Evolutionary conservation across 2,329 filamentous ascomycete species (phyloP).

Genomic region (Ascochyta clinopodiicola): DNA sequence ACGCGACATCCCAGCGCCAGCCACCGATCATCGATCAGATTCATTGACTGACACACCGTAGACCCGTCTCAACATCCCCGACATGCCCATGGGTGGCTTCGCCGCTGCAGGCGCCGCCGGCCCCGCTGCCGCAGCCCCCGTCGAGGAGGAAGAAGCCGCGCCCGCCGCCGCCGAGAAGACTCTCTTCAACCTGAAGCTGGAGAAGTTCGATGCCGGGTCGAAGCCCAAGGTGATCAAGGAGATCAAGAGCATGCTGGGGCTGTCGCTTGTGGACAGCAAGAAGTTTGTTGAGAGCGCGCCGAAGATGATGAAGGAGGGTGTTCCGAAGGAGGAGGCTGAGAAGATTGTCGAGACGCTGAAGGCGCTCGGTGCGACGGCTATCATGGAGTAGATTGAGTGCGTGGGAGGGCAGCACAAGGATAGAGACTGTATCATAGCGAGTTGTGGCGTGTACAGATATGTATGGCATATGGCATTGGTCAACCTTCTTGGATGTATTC

Average conservation of each 20-base stretch:
- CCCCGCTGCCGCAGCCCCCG: slow-evolving; percentile 66
- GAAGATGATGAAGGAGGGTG: slow-evolving; percentile 98
- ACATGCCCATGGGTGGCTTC: slow-evolving; percentile 93
- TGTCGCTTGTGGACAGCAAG: slow-evolving; percentile 98
- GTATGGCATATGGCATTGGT: slow-evolving; percentile 32
- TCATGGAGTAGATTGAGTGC: slow-evolving; percentile 76
- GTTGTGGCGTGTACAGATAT: slow-evolving; percentile 49
- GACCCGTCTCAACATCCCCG: slow-evolving; percentile 96
- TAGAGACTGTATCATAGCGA: slow-evolving; percentile 43
- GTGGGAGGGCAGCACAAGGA: slow-evolving; percentile 9
- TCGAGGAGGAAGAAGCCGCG: slow-evolving; percentile 83
- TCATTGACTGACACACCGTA: slow-evolving; percentile 49
- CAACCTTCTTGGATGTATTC: slow-evolving; percentile 39
- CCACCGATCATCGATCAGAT: too few species aligned
- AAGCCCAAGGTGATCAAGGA: slow-evolving; percentile 99
- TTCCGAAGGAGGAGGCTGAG: slow-evolving; percentile 98
- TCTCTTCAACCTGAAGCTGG: slow-evolving; percentile 93
- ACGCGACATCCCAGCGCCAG: too few species aligned
- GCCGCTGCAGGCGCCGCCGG: slow-evolving; percentile 70
- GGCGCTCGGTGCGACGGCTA: slow-evolving; percentile 84
- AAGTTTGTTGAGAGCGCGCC: slow-evolving; percentile 99
- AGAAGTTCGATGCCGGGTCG: slow-evolving; percentile 82
- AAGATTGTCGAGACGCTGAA: slow-evolving; percentile 97
- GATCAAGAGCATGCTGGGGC: slow-evolving; percentile 92
- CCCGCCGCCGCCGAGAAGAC: slow-evolving; percentile 93